A percentile compares a stretch with the other conserved stretches of the same genome.
Evolutionary conservation across 1,284 basidiomycete species (phyloP).

Genomic region (Mycosarcoma mackinlayi): DNA sequence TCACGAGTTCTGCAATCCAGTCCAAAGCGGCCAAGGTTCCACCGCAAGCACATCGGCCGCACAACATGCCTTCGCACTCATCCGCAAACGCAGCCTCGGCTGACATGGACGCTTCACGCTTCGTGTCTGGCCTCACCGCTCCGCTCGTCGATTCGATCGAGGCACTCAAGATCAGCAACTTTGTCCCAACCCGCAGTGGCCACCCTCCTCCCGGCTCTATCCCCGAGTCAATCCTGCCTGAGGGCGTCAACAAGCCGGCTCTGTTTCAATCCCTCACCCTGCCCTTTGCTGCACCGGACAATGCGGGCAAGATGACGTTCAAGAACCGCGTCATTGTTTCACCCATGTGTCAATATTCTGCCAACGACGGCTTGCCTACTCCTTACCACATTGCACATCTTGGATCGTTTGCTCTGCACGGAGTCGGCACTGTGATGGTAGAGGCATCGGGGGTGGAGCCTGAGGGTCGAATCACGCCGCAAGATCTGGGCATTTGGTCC

Average conservation of each 20-base stretch:
- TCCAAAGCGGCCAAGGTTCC: not conserved
- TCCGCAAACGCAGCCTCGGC: conserved; percentile 4
- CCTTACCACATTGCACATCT: conserved; percentile 65
- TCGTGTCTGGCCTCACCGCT: conserved; percentile 41
- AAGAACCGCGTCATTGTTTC: conserved; percentile 62
- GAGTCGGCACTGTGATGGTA: conserved; percentile 62
- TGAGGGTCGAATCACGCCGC: conserved; percentile 80
- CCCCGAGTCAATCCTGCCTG: conserved; percentile 49
- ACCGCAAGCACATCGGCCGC: not conserved
- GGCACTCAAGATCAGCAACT: conserved; percentile 41
- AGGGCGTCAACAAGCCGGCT: conserved; percentile 48
- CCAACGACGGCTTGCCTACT: conserved; percentile 56
- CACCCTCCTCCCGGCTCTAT: conserved; percentile 58
- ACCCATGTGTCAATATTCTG: conserved; percentile 66
- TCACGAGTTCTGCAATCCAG: not conserved
- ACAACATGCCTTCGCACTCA: conserved; percentile 20
- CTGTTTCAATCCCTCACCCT: conserved; percentile 53
- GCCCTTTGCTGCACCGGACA: conserved; percentile 30
- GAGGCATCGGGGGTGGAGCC: conserved; percentile 73
- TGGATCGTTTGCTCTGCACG: conserved; percentile 64
- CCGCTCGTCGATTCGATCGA: conserved; percentile 32
- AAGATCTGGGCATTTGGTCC: conserved; percentile 78
- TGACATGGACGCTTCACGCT: conserved; percentile 39
- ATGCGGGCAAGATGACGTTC: conserved; percentile 30
- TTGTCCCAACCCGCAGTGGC: conserved; percentile 31